Percentiles rank a stretch among this genome's conserved stretches.
phyloP scores from a whole-genome alignment of 2,329 filamentous ascomycete genomes.

The Sporothrix dimorphospora region DNA sequence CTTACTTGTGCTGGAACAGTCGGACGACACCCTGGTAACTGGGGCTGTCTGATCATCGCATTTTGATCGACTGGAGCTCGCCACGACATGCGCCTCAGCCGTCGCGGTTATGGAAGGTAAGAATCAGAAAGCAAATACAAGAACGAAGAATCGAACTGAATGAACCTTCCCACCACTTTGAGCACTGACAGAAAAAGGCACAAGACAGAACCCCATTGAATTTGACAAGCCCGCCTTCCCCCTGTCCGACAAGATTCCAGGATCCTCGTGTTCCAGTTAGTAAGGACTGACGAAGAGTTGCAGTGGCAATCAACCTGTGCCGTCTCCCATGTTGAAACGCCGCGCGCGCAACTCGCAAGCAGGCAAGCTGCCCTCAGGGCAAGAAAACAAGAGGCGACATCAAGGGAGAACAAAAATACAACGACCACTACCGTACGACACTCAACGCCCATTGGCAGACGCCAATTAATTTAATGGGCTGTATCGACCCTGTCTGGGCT shows the following conservation, averaged over 20 bases:
- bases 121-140: not conserved
- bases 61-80: slow-evolving; percentile 30
- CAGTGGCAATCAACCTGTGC: slow-evolving; percentile 19
- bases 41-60: slow-evolving; percentile 28
- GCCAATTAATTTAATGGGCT: slow-evolving; percentile 31
- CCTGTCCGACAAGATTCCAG: slow-evolving; percentile 24
- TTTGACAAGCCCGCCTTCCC: slow-evolving; percentile 5
- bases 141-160: not conserved
- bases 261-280: slow-evolving; percentile 24
- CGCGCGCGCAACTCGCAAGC: slow-evolving; percentile 12
- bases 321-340: slow-evolving; percentile 16
- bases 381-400: not conserved
- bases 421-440: not conserved
- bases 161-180: not conserved
- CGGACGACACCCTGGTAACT: slow-evolving; percentile 21
- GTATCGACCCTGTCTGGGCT: slow-evolving; percentile 31
- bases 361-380: not conserved
- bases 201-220: not conserved
- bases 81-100: slow-evolving; percentile 26
- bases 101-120: not conserved
- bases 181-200: not conserved
- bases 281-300: slow-evolving; percentile 28
- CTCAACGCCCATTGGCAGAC: not conserved
- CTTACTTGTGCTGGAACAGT: slow-evolving; percentile 10
- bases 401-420: not conserved